phyloP scores from a whole-genome alignment of 495 filamentous ascomycete species.

The Annulohypoxylon bovei region DNA sequence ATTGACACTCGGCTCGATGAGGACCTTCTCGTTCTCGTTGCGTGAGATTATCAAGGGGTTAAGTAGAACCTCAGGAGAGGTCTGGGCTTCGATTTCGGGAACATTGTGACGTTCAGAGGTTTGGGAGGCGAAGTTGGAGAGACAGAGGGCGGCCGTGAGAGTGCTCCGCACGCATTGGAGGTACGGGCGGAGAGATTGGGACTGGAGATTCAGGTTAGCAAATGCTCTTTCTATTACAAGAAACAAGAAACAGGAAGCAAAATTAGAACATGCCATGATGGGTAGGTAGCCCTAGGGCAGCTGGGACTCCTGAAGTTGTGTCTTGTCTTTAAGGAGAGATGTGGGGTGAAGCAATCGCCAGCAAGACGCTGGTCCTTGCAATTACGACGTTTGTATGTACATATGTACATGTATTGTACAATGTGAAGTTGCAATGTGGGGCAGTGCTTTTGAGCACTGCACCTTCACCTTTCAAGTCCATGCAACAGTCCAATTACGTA shows the following conservation, averaged over 20 bases:
- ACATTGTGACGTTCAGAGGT: slow-evolving; percentile 96
- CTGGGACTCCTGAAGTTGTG: slow-evolving; percentile 11
- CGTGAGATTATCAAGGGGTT: slow-evolving; percentile 87
- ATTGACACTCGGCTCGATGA: slow-evolving; percentile 96
- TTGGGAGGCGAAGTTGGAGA: slow-evolving; percentile 98
- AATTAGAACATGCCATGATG: slow-evolving; percentile 38
- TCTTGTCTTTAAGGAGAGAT: slow-evolving; percentile 14
- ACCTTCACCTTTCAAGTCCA: neutral
- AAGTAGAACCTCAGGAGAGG: slow-evolving; percentile 92
- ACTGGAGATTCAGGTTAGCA: slow-evolving; percentile 64
- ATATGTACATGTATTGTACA: neutral
- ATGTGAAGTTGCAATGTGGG: slow-evolving; percentile 23
- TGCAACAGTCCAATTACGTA: neutral
- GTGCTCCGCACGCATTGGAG: slow-evolving; percentile 95
- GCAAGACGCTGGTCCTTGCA: slow-evolving; percentile 20
- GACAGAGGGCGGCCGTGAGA: slow-evolving; percentile 90
- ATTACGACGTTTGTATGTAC: slow-evolving; percentile 13
- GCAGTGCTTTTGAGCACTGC: neutral
- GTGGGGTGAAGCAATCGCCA: slow-evolving; percentile 37
- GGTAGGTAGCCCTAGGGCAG: neutral
- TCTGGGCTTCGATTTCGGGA: slow-evolving; percentile 92
- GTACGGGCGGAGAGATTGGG: slow-evolving; percentile 97
- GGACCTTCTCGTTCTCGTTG: slow-evolving; percentile 93
- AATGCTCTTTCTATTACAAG: neutral
- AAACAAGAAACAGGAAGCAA: neutral